phyloP scores from a whole-genome alignment of 257 asterid species.

The Solanum stenotomum region DNA sequence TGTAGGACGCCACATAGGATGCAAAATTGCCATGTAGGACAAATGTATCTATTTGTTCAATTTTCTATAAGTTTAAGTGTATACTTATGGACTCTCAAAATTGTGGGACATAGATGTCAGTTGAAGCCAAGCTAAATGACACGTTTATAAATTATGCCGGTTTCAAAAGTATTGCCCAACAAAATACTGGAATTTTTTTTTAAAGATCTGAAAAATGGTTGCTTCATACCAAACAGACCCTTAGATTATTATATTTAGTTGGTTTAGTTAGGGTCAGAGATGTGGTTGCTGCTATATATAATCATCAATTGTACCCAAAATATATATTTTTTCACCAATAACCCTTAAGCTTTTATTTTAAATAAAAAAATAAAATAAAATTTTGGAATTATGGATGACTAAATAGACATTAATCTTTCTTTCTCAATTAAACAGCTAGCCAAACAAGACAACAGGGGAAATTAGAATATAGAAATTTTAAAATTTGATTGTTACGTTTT shows the following conservation, averaged over 20 bases:
- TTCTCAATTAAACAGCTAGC: neutral
- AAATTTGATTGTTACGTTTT: neutral
- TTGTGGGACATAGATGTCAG: too few relatives aligned
- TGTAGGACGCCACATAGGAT: too few relatives aligned
- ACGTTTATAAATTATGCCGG: accelerated
- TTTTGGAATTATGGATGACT: neutral
- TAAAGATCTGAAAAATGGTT: too few relatives aligned
- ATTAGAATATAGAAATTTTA: neutral
- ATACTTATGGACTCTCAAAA: too few relatives aligned
- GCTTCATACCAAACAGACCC: neutral
- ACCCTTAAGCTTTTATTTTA: neutral
- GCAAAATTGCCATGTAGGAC: too few relatives aligned
- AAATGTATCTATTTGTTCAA: too few relatives aligned
- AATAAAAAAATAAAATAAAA: neutral
- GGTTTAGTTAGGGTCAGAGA: neutral
- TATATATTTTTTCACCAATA: neutral
- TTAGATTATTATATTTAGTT: neutral
- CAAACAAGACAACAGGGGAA: neutral
- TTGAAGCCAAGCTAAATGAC: too few relatives aligned
- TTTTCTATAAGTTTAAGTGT: too few relatives aligned
- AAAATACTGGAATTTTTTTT: neutral
- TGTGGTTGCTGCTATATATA: neutral
- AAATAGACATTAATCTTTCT: neutral
- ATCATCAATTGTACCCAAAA: neutral
- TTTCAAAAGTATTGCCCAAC: neutral